These are phyloP conservation scores for Osmanthus fragrans DNA, from an alignment of 257 asterid species.

Conservation along the genomic window DNA sequence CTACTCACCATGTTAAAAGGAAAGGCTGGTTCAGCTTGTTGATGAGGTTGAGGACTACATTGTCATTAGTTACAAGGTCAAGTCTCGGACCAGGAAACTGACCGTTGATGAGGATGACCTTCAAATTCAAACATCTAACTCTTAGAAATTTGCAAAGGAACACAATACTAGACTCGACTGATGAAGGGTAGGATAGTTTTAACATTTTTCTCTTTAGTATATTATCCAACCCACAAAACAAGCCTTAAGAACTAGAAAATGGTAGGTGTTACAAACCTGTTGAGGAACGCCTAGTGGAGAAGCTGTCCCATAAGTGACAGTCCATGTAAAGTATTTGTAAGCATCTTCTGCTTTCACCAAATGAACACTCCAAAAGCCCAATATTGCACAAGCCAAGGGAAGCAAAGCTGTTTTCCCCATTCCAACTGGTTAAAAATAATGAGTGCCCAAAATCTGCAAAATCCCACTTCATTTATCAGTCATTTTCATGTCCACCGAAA, in stretches of 20 bases:
- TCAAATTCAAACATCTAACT: conserved; percentile 27
- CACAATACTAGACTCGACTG: background rate
- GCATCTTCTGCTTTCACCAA: conserved; percentile 72
- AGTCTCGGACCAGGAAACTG: conserved; percentile 95
- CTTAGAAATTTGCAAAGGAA: background rate
- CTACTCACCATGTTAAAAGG: conserved; percentile 81
- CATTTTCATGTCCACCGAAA: background rate
- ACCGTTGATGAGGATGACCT: conserved; percentile 92
- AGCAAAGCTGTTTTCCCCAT: conserved; percentile 52
- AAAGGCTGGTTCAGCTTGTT: conserved; percentile 85
- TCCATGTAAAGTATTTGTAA: conserved; percentile 84
- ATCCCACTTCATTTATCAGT: conserved; percentile 16
- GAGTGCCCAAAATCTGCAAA: conserved; percentile 44
- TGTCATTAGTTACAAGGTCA: conserved; percentile 84
- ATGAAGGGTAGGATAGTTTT: background rate
- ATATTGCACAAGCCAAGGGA: conserved; percentile 36
- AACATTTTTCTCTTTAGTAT: background rate
- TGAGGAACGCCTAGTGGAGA: conserved; percentile 81
- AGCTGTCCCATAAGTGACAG: conserved; percentile 77
- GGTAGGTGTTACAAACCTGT: conserved; percentile 46
- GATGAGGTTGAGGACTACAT: conserved; percentile 68
- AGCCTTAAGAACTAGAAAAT: background rate
- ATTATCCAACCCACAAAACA: background rate
- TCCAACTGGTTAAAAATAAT: conserved; percentile 16
- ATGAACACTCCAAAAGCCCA: conserved; percentile 46